Evolutionary conservation across 2,329 filamentous ascomycete genomes (phyloP).

Genomic region (Diaporthe batatas): DNA sequence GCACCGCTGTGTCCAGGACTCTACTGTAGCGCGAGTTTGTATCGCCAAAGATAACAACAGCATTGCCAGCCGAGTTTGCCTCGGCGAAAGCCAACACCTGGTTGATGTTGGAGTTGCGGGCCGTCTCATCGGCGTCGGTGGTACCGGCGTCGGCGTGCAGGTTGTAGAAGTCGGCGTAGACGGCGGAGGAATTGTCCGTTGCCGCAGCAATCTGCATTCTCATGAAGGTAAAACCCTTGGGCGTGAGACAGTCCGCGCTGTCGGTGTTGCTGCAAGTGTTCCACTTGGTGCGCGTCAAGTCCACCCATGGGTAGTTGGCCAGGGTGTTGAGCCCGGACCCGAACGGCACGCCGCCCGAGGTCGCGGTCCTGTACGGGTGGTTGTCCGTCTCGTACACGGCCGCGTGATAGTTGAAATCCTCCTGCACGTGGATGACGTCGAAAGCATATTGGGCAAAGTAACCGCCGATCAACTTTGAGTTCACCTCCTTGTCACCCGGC

Average conservation of each 20-base stretch:
- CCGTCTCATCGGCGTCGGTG: constrained; percentile 63
- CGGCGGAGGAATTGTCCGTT: constrained; percentile 49
- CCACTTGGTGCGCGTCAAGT: constrained; percentile 72
- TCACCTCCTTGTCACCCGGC: constrained; percentile 71
- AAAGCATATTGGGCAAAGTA: constrained; percentile 69
- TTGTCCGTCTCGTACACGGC: constrained; percentile 71
- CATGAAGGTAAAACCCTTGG: constrained; percentile 79
- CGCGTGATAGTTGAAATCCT: constrained; percentile 78
- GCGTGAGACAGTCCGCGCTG: constrained; percentile 73
- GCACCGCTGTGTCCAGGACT: constrained; percentile 62
- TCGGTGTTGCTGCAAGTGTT: constrained; percentile 67
- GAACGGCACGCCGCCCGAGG: constrained; percentile 73
- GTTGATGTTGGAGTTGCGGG: constrained; percentile 70
- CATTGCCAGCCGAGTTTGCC: constrained; percentile 67
- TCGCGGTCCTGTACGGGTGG: constrained; percentile 72
- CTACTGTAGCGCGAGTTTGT: constrained; percentile 76
- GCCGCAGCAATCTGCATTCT: constrained; percentile 62
- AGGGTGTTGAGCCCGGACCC: constrained; percentile 76
- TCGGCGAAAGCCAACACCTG: constrained; percentile 72
- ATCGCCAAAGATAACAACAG: constrained; percentile 75
- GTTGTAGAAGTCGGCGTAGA: constrained; percentile 75
- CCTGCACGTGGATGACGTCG: constrained; percentile 75
- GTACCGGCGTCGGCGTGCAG: constrained; percentile 75
- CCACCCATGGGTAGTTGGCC: constrained; percentile 68
- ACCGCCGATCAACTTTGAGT: constrained; percentile 68